phyloP scores from a whole-genome alignment of 2,329 filamentous ascomycete species.

The Exophiala sideris region DNA sequence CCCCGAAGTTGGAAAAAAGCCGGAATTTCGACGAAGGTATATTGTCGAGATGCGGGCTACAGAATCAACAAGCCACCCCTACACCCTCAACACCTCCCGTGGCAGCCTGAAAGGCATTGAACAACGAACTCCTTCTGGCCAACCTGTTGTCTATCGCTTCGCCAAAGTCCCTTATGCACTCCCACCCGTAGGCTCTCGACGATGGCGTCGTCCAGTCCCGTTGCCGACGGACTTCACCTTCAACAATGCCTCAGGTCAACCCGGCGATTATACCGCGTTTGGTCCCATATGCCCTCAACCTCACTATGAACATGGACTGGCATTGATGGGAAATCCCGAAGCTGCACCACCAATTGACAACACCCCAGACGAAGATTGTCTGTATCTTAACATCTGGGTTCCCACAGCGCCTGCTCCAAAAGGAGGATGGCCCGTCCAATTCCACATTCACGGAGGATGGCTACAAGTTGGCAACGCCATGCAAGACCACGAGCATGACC shows the following conservation, averaged over 20 bases:
- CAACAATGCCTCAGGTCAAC: slow-evolving; percentile 25
- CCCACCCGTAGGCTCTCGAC: slow-evolving; percentile 36
- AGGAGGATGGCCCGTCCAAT: slow-evolving; percentile 33
- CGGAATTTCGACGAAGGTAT: background rate
- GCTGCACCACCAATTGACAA: slow-evolving; percentile 28
- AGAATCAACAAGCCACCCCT: slow-evolving; percentile 22
- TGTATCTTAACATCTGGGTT: slow-evolving; percentile 50
- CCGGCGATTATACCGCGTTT: slow-evolving; percentile 40
- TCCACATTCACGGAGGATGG: slow-evolving; percentile 46
- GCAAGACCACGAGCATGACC: slow-evolving; percentile 43
- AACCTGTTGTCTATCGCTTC: slow-evolving; percentile 31
- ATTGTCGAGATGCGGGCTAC: slow-evolving; percentile 21
- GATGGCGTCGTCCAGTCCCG: slow-evolving; percentile 40
- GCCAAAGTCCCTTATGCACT: slow-evolving; percentile 41
- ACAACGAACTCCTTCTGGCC: slow-evolving; percentile 16
- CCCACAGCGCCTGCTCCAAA: slow-evolving; percentile 32
- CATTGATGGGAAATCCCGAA: slow-evolving; percentile 30
- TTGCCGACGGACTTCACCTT: slow-evolving; percentile 33
- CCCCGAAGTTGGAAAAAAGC: background rate
- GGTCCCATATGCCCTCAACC: slow-evolving; percentile 42
- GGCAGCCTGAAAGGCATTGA: slow-evolving; percentile 25
- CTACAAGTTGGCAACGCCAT: slow-evolving; percentile 47
- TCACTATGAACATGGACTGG: slow-evolving; percentile 27
- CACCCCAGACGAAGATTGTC: slow-evolving; percentile 46
- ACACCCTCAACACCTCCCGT: slow-evolving; percentile 22